Evolutionary conservation across 148 eudicot genomes (phyloP).

Genomic region (Silene conica): DNA sequence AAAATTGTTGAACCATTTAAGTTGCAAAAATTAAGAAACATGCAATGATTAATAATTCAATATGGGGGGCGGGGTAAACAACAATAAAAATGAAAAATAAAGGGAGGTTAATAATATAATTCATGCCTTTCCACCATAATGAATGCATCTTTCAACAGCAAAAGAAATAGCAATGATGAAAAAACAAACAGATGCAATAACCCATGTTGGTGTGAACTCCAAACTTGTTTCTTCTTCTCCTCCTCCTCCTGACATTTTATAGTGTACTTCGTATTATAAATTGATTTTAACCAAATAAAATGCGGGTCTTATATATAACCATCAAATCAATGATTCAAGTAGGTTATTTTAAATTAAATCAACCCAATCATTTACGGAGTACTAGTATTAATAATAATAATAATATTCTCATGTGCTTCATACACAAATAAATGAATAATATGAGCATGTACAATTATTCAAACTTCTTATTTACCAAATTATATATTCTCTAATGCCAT

Average conservation of each 20-base stretch:
- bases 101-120: neutral
- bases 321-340: too few relatives aligned
- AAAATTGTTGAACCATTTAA: neutral
- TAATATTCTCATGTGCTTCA: too few relatives aligned
- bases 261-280: too few relatives aligned
- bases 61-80: too few relatives aligned
- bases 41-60: too few relatives aligned
- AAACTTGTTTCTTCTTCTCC: constrained; percentile 35
- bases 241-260: constrained; percentile 34
- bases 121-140: constrained; percentile 60
- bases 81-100: neutral
- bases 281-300: too few relatives aligned
- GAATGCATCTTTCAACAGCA: constrained; percentile 64
- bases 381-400: too few relatives aligned
- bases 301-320: neutral
- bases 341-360: too few relatives aligned
- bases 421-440: too few relatives aligned
- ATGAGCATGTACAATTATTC: neutral
- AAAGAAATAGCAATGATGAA: constrained; percentile 83
- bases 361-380: too few relatives aligned
- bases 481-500: neutral
- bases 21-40: neutral
- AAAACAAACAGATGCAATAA: constrained; percentile 79
- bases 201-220: constrained; percentile 93
- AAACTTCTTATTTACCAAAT: neutral